phyloP scores from a whole-genome alignment of 1,284 basidiomycete genomes.

The Microbotryomycetes sp. region DNA sequence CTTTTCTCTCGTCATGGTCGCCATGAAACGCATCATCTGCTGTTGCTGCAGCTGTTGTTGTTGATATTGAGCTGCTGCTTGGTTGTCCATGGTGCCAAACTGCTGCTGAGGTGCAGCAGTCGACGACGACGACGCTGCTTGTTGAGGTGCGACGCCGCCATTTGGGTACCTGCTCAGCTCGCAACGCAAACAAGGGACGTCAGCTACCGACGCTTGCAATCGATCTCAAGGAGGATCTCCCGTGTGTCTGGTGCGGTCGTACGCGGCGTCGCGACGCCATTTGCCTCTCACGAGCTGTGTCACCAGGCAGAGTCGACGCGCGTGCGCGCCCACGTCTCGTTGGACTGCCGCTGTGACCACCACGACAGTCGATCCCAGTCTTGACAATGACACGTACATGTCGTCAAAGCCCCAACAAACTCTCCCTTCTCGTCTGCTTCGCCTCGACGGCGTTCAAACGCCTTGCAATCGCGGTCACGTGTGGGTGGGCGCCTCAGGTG shows the following conservation, averaged over 20 bases:
- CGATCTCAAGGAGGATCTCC: background rate
- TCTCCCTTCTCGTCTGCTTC: background rate
- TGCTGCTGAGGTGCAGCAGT: background rate
- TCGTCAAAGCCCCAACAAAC: background rate
- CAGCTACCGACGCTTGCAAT: background rate
- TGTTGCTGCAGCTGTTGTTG: background rate
- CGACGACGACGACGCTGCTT: background rate
- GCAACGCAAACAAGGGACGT: background rate
- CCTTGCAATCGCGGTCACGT: too few relatives aligned
- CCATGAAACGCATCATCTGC: background rate
- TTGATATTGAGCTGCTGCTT: background rate
- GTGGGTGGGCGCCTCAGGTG: too few relatives aligned
- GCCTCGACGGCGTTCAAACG: background rate
- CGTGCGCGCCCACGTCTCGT: too few relatives aligned
- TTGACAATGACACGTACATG: background rate
- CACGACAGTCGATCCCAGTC: background rate
- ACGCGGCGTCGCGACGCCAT: too few relatives aligned
- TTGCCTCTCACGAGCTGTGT: background rate
- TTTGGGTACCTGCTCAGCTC: background rate
- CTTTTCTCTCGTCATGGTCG: conserved; percentile 18
- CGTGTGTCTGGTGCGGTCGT: background rate
- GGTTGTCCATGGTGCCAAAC: too few relatives aligned
- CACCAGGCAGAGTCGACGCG: background rate
- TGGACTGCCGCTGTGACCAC: too few relatives aligned
- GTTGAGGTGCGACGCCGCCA: background rate